Conservation (phyloP, 164 flowering plant species). For the Platanus orientalis region DNA sequence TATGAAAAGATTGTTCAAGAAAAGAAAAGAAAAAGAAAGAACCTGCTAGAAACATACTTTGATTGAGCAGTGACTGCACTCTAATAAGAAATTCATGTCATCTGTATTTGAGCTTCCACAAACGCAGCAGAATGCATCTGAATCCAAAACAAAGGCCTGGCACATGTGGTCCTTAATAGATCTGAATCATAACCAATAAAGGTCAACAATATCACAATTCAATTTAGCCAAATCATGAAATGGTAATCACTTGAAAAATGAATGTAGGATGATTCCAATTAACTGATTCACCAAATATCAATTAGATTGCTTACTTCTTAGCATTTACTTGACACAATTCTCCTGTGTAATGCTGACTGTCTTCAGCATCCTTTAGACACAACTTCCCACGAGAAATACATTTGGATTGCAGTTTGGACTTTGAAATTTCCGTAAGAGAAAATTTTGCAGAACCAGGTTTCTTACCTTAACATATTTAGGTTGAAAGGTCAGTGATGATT, state of each 20-base stretch:
- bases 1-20: too few species aligned
- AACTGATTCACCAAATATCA: neutral
- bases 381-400: constrained; percentile 9
- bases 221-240: neutral
- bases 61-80: constrained; percentile 46
- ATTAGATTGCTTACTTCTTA: constrained; percentile 28
- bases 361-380: constrained; percentile 13
- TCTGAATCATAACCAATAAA: constrained; percentile 22
- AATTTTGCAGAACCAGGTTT: constrained; percentile 13
- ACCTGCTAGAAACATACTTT: constrained; percentile 27
- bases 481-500: constrained; percentile 6
- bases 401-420: constrained; percentile 13
- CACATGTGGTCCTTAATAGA: constrained; percentile 15
- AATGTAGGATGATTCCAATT: neutral
- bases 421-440: constrained; percentile 15
- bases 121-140: constrained; percentile 48
- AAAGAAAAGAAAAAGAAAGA: constrained; percentile 5
- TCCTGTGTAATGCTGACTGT: constrained; percentile 5
- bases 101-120: constrained; percentile 54
- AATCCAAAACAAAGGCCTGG: constrained; percentile 18
- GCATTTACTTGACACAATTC: constrained; percentile 8
- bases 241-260: neutral
- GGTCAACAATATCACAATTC: neutral
- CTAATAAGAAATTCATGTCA: constrained; percentile 39
- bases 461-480: constrained; percentile 19